A percentile compares a stretch with the other conserved stretches of the same genome.
Evolutionary conservation across 1,284 basidiomycete genomes (phyloP).

Genomic region (Stereum hirsutum): DNA sequence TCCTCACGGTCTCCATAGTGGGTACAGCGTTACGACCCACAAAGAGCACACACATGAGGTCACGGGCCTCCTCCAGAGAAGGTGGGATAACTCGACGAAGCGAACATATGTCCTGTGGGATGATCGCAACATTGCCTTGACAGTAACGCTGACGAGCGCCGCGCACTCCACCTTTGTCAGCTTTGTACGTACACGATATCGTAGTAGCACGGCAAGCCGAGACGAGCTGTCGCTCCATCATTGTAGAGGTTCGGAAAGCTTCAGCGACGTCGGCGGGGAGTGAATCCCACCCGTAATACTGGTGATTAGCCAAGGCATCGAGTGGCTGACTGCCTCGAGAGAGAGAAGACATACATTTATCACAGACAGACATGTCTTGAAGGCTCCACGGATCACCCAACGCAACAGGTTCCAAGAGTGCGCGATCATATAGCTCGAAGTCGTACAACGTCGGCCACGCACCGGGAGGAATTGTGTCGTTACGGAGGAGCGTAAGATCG

Average conservation of each 20-base stretch:
- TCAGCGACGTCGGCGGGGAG: not conserved
- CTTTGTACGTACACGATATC: not conserved
- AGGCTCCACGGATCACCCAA: not conserved
- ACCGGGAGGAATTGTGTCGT: not conserved
- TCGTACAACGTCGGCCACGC: not conserved
- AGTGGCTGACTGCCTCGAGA: not conserved
- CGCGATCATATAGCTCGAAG: not conserved
- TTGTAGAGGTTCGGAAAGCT: not conserved
- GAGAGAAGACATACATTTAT: not conserved
- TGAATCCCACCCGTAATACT: not conserved
- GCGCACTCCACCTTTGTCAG: not conserved
- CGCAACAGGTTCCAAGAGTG: not conserved
- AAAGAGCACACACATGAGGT: not conserved
- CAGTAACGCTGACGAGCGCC: not conserved
- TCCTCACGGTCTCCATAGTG: not conserved
- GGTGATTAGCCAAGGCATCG: slow-evolving; percentile 1
- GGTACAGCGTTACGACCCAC: not conserved
- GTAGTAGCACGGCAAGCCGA: not conserved
- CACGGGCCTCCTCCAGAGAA: not conserved
- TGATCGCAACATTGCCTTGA: slow-evolving; percentile 2
- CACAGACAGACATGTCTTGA: too few species aligned
- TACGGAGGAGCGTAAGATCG: not conserved
- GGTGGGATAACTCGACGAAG: not conserved
- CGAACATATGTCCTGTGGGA: not conserved
- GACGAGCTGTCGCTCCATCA: not conserved